Conservation (phyloP, 2,329 filamentous ascomycete species). For the Cordyceps farinosa region DNA sequence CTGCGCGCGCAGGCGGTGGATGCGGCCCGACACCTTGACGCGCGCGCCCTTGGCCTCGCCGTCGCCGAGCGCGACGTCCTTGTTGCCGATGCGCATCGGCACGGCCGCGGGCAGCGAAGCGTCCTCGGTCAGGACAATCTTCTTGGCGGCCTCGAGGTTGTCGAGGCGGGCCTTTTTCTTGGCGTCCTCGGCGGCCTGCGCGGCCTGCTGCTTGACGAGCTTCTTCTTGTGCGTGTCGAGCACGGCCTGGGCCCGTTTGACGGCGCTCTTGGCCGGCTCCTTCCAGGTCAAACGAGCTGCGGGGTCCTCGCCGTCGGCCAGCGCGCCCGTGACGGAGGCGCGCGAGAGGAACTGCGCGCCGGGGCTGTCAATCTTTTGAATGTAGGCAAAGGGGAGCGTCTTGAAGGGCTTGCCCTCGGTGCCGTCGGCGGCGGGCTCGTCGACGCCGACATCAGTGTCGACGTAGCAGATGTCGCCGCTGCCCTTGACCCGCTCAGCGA, state of each 20-base stretch:
- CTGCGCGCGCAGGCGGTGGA: slow-evolving; percentile 76
- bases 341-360: slow-evolving; percentile 64
- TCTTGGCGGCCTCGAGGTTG: slow-evolving; percentile 70
- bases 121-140: slow-evolving; percentile 67
- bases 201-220: slow-evolving; percentile 70
- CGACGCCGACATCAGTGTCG: slow-evolving; percentile 74
- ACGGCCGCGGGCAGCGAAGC: slow-evolving; percentile 67
- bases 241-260: slow-evolving; percentile 79
- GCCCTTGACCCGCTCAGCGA: slow-evolving; percentile 48
- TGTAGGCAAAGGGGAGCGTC: slow-evolving; percentile 72
- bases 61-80: slow-evolving; percentile 59
- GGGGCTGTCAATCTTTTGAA: slow-evolving; percentile 59
- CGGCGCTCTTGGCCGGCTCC: slow-evolving; percentile 74
- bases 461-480: slow-evolving; percentile 59
- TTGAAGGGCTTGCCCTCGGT: slow-evolving; percentile 75
- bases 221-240: slow-evolving; percentile 80
- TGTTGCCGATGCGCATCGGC: slow-evolving; percentile 72
- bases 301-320: slow-evolving; percentile 61
- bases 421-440: slow-evolving; percentile 64
- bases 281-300: slow-evolving; percentile 69
- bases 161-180: slow-evolving; percentile 67
- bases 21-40: slow-evolving; percentile 75
- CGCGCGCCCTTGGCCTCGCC: slow-evolving; percentile 62
- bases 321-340: slow-evolving; percentile 60
- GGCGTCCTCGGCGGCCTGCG: slow-evolving; percentile 68